Conservation (phyloP, 495 filamentous ascomycete genomes). For the Trichoderma asperelloides region DNA sequence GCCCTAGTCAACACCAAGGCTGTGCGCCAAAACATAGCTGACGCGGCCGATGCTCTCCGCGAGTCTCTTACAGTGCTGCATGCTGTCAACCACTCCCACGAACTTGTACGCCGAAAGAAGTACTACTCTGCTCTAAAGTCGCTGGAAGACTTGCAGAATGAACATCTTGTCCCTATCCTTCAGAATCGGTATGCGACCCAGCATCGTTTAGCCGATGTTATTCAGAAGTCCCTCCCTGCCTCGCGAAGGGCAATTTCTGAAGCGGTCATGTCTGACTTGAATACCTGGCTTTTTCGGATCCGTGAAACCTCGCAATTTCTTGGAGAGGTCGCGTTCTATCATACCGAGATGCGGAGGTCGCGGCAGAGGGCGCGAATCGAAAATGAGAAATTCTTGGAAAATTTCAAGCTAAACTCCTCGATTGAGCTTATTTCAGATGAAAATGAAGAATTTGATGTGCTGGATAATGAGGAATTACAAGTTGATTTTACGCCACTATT, state of each 20-base stretch:
- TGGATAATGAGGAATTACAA: slow-evolving; percentile 87
- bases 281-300: slow-evolving; percentile 95
- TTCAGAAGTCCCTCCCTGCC: slow-evolving; percentile 86
- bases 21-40: slow-evolving; percentile 92
- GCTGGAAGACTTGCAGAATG: slow-evolving; percentile 90
- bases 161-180: slow-evolving; percentile 60
- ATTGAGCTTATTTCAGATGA: slow-evolving; percentile 95
- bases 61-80: slow-evolving; percentile 88
- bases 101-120: slow-evolving; percentile 80
- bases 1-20: slow-evolving; percentile 80
- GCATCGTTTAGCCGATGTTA: slow-evolving; percentile 92
- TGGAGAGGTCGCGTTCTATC: slow-evolving; percentile 94
- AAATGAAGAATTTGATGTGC: slow-evolving; percentile 84
- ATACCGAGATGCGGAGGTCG: slow-evolving; percentile 78
- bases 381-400: slow-evolving; percentile 56
- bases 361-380: slow-evolving; percentile 75
- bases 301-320: slow-evolving; percentile 91
- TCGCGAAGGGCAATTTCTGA: slow-evolving; percentile 91
- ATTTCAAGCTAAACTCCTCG: slow-evolving; percentile 89
- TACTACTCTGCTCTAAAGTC: slow-evolving; percentile 93
- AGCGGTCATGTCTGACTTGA: slow-evolving; percentile 92
- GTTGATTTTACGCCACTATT: slow-evolving; percentile 93
- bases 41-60: slow-evolving; percentile 79
- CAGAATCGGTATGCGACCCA: slow-evolving; percentile 75
- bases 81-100: slow-evolving; percentile 89